phyloP scores from a whole-genome alignment of 257 asterid genomes.

The Asclepias syriaca region DNA sequence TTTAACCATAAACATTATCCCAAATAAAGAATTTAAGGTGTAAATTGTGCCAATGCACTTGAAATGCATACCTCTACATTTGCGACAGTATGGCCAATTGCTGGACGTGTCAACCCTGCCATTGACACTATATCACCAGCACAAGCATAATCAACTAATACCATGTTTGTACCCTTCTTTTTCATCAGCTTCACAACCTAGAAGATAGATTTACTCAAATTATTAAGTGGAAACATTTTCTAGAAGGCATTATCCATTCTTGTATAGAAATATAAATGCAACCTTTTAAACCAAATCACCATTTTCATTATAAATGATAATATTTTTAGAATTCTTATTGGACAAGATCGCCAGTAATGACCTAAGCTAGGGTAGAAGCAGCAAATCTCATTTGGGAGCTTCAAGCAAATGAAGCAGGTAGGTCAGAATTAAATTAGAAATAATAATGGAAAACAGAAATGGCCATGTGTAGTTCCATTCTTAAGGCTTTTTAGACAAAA shows the following conservation, averaged over 20 bases:
- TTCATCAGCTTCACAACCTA: slow-evolving; percentile 94
- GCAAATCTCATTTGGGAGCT: background rate
- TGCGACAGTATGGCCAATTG: slow-evolving; percentile 95
- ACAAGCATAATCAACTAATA: slow-evolving; percentile 80
- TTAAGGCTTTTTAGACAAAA: background rate
- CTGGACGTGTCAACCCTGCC: slow-evolving; percentile 86
- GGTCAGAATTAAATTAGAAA: background rate
- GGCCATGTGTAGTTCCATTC: background rate
- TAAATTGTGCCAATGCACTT: background rate
- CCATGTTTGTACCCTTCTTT: slow-evolving; percentile 73
- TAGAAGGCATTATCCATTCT: background rate
- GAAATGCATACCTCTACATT: slow-evolving; percentile 60
- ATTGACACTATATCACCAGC: slow-evolving; percentile 95
- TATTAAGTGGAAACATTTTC: slow-evolving; percentile 1
- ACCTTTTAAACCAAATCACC: background rate
- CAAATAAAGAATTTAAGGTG: background rate
- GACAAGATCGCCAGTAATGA: background rate
- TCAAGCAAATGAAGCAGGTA: background rate
- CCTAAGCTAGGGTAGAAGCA: background rate
- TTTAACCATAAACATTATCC: background rate
- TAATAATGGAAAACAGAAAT: background rate
- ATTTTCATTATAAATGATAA: background rate
- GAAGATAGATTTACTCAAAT: background rate
- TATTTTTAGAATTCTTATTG: background rate
- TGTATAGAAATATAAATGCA: background rate